phyloP scores from a whole-genome alignment of 1,284 basidiomycete species.

The Stygiomarasmius scandens region DNA sequence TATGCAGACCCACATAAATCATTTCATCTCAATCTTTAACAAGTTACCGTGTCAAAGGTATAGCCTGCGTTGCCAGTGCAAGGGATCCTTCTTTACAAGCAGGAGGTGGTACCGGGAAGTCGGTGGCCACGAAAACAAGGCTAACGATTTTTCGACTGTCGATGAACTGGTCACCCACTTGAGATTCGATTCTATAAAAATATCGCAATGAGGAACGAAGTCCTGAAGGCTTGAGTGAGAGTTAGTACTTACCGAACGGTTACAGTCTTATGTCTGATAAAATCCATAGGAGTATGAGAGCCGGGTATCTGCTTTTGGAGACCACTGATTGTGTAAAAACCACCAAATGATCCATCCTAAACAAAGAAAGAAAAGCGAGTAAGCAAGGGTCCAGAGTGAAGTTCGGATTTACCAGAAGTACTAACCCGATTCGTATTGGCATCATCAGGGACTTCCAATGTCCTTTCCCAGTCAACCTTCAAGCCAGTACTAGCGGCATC shows the following conservation, averaged over 20 bases:
- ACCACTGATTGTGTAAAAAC: constrained; percentile 55
- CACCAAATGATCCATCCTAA: constrained; percentile 53
- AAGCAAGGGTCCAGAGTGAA: background rate
- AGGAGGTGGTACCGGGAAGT: constrained; percentile 31
- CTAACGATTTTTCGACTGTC: constrained; percentile 55
- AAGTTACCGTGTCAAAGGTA: no score
- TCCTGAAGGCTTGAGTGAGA: no score
- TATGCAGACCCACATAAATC: no score
- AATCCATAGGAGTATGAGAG: constrained; percentile 35
- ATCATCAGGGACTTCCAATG: constrained; percentile 47
- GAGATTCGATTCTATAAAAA: constrained; percentile 47
- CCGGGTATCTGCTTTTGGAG: constrained; percentile 44
- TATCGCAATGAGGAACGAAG: no score
- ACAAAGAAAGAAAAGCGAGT: background rate
- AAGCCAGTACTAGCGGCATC: constrained; percentile 40
- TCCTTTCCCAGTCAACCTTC: constrained; percentile 51
- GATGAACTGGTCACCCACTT: constrained; percentile 34
- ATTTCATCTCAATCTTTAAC: no score
- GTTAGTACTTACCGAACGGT: constrained; percentile 50
- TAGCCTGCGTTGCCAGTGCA: background rate
- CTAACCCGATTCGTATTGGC: constrained; percentile 43
- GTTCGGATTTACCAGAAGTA: constrained; percentile 3
- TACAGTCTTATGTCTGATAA: constrained; percentile 55
- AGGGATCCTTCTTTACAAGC: background rate
- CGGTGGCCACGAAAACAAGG: constrained; percentile 50